Base-by-base conservation (phyloP, 768 basidiomycete genomes). In the Kwoniella bestiolae region DNA sequence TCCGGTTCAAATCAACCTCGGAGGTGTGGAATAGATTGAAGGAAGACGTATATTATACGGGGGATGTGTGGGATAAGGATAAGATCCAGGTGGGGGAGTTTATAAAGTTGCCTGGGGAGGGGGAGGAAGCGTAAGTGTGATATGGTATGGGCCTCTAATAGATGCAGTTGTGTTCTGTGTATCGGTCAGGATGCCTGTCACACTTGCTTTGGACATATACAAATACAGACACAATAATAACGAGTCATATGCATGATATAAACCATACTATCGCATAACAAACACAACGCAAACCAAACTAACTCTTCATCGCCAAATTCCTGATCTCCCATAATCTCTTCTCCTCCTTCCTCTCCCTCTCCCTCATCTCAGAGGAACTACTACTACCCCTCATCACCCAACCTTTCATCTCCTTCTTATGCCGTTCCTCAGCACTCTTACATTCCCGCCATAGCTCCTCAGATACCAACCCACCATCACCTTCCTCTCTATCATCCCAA, bases 381-480 rank as follows among this genome's bases (percentile, higher is more conserved):
- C 18, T 2, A 4, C 34, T 45, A 44, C 38, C n/a, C 31, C 59
- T 60, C 38, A 60, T 60, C 1, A 62, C 55, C 94, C 92, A 95
- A 4, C 90, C 90, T 69, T 87, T 89, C 85, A 93, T 90, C 82
- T 96, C 94, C 25, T 80, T 81, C 53, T 86, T 86, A 83, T 96
- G 93, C 56, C 92, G 86, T 76, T 88, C 87, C 79, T 94, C 92
- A 8, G 92, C 93, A 12, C 82, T 81, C 49, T 86, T 86, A 77
- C 91, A 94, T 62, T 84, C 85, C 67, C 87, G 86, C 67, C 89
- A 81, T 73, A 95, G 89, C 60, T 85, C 83, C 67, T 91, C 88
- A 63, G 91, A 28, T 49, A 51, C 46, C 16, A 25, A 7, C 16
- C 25, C 32, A 34, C 16, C 14, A 18, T 34, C 18, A n/a, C 29